These are phyloP conservation scores for Rubroboletus satanas DNA, from an alignment of 768 basidiomycete genomes.

Conservation along the genomic window DNA sequence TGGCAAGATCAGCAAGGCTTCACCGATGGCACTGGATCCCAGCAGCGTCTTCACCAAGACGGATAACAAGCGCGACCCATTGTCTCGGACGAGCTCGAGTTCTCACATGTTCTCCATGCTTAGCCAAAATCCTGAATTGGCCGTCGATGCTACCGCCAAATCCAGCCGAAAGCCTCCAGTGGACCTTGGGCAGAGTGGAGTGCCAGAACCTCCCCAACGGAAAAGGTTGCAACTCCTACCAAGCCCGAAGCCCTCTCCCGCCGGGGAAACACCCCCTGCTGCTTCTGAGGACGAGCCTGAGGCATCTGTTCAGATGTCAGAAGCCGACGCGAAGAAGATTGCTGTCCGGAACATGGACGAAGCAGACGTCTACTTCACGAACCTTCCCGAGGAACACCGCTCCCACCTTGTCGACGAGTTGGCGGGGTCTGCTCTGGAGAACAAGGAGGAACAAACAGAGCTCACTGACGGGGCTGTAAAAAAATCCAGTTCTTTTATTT, in stretches of 20 bases:
- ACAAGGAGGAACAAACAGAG: slow-evolving; percentile 79
- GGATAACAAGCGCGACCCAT: slow-evolving; percentile 61
- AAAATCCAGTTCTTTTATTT: too few species aligned
- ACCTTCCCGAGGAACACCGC: slow-evolving; percentile 63
- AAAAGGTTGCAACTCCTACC: slow-evolving; percentile 73
- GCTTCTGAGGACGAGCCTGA: slow-evolving; percentile 51
- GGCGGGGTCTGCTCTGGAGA: slow-evolving; percentile 68
- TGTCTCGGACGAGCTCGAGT: slow-evolving; percentile 76
- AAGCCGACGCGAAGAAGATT: slow-evolving; percentile 65
- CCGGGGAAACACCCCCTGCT: slow-evolving; percentile 42
- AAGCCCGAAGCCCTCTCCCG: slow-evolving; percentile 62
- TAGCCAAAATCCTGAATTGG: slow-evolving; percentile 55
- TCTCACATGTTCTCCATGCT: slow-evolving; percentile 91
- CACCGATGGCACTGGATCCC: slow-evolving; percentile 77
- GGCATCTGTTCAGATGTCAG: slow-evolving; percentile 49
- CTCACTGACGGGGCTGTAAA: too few species aligned
- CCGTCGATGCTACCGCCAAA: slow-evolving; percentile 50
- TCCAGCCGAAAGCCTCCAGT: slow-evolving; percentile 51
- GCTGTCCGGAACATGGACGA: slow-evolving; percentile 80
- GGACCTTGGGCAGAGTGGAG: slow-evolving; percentile 44
- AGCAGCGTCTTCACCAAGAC: slow-evolving; percentile 82
- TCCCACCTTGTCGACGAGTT: slow-evolving; percentile 70
- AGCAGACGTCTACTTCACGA: slow-evolving; percentile 81
- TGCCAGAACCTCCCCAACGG: slow-evolving; percentile 53
- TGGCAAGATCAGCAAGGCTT: slow-evolving; percentile 76